Base-by-base conservation (phyloP, 2,329 filamentous ascomycete genomes). In the Alternaria alternata region DNA sequence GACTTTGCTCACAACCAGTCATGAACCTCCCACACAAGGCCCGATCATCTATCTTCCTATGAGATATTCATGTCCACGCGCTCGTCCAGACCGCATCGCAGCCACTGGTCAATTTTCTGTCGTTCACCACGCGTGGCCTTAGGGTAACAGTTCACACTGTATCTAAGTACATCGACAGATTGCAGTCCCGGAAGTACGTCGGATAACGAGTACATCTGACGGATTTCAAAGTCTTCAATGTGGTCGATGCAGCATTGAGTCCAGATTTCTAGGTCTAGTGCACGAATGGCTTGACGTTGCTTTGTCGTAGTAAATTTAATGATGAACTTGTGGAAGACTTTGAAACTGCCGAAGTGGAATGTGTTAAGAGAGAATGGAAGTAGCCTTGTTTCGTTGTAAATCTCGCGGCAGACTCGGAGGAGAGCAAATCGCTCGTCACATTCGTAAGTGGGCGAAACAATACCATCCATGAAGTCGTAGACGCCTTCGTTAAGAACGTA, bases 401-500 rank as follows among this genome's bases (percentile, higher is more conserved):
- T 48, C 12, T 67, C 57, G 30, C 59, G 59, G 20, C 64, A 67
- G 14, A 54, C 44, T 16, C 34, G 24, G n/a, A 54, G 55, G 26
- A 65, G 56, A 16, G 51, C 43, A n/a, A 56, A 4, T 4, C 16
- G 34, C 34, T 38, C 16, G 2, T 18, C 16, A 16, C 2, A 4
- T 38, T 18, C 6, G 34, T 6, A 3, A n/a, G 6, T 38, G 16
- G 4, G 34, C 16, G 6, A 16, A 18, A 6, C 16, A 16, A n/a
- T 5, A 14, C 32, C 7, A 7, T 18, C 9, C 20, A 5, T 7
- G 7, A 54, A 18, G 4, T 16, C 4, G 26, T 41, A 55, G 0
- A n/a, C 28, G 30, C 18, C 14, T 18, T 57, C 3, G 7, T 12
- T 3, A 22, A 56, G 16, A 5, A 47, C 30, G 22, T 53, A 48